Conservation (phyloP, 2,329 filamentous ascomycete genomes). For the Aspergillus sp. region DNA sequence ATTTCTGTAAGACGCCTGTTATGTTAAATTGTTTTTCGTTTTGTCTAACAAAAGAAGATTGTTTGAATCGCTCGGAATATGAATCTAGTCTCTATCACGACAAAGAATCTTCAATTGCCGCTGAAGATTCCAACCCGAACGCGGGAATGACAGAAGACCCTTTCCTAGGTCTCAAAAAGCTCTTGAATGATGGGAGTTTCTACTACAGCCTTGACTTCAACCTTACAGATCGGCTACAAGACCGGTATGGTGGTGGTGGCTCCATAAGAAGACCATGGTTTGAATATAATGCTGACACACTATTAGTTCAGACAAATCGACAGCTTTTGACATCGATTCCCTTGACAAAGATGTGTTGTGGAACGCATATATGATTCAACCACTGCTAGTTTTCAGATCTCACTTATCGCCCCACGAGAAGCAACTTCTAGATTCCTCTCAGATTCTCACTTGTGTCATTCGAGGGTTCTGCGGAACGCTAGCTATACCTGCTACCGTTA, state of each 20-base stretch:
- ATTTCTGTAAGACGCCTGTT: constrained; percentile 61
- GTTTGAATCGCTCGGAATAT: constrained; percentile 81
- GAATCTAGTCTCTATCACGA: constrained; percentile 69
- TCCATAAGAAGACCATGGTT: background rate
- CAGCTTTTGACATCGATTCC: constrained; percentile 85
- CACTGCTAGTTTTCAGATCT: constrained; percentile 84
- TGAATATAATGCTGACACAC: constrained; percentile 19
- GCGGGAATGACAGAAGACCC: constrained; percentile 73
- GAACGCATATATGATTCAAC: constrained; percentile 98
- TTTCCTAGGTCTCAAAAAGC: constrained; percentile 84
- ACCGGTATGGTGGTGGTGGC: constrained; percentile 57
- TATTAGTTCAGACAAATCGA: constrained; percentile 67
- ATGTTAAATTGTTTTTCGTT: background rate
- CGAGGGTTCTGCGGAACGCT: constrained; percentile 88
- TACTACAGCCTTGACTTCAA: constrained; percentile 99
- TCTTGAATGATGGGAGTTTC: constrained; percentile 89
- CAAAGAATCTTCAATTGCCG: constrained; percentile 52
- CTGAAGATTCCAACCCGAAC: constrained; percentile 54
- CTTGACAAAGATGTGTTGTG: constrained; percentile 91
- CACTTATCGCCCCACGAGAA: constrained; percentile 74
- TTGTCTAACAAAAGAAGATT: constrained; percentile 56
- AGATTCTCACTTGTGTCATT: constrained; percentile 89
- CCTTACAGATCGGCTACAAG: constrained; percentile 86
- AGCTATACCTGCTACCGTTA: constrained; percentile 73
- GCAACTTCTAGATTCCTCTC: constrained; percentile 76